A percentile compares a stretch with the other conserved stretches of the same genome.
phyloP scores from a whole-genome alignment of 345 rosid genomes.

The Pistacia vera region DNA sequence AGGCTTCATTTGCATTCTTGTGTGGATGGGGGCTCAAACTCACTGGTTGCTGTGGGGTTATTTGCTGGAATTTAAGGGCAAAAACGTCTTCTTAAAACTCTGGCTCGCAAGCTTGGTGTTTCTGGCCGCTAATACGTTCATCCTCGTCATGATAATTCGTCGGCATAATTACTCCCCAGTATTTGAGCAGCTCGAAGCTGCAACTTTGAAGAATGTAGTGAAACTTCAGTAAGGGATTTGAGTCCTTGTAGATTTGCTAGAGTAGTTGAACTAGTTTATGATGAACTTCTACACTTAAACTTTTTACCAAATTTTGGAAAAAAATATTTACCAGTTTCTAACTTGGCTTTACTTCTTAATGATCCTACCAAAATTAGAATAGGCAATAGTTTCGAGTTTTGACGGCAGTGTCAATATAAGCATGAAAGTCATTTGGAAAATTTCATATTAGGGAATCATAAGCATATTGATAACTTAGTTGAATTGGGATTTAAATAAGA shows the following conservation, averaged over 20 bases:
- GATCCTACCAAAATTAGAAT: no score
- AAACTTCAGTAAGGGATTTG: conserved; percentile 32
- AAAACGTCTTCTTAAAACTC: conserved; percentile 74
- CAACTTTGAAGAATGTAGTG: conserved; percentile 24
- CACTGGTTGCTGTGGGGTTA: conserved; percentile 95
- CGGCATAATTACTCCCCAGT: conserved; percentile 54
- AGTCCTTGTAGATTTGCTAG: no score
- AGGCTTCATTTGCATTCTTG: conserved; percentile 54
- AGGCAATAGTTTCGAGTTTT: no score
- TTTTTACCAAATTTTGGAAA: not conserved
- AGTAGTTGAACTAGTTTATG: not conserved
- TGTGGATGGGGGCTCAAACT: conserved; percentile 87
- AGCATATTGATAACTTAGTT: no score
- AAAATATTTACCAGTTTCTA: not conserved
- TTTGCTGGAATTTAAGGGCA: conserved; percentile 80
- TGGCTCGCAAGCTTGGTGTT: conserved; percentile 82
- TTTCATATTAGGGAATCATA: no score
- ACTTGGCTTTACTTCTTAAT: no score
- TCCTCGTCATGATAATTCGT: conserved; percentile 54
- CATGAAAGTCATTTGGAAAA: no score
- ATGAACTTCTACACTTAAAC: not conserved
- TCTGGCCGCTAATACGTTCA: conserved; percentile 64
- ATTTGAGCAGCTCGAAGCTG: conserved; percentile 30
- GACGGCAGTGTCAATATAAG: no score
- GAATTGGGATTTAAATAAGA: no score